A percentile compares a stretch with the other conserved stretches of the same genome.
Evolutionary conservation across 2,329 filamentous ascomycete genomes (phyloP).

Genomic region (Torrubiellomyces zombiae): DNA sequence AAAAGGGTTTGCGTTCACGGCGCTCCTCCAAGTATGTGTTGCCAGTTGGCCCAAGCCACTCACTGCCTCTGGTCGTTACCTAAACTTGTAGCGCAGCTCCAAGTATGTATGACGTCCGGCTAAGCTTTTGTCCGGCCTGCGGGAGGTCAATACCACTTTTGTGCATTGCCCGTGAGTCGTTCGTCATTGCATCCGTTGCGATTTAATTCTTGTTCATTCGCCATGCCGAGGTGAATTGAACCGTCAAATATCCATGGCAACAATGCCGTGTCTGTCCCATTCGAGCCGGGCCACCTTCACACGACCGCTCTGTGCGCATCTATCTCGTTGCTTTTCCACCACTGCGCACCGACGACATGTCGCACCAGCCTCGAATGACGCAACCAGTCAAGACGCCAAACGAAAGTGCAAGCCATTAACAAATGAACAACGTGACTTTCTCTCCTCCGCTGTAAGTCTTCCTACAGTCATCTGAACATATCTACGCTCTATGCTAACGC

Average conservation of each 20-base stretch:
- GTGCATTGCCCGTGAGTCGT: too few species aligned
- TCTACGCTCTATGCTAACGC: too few species aligned
- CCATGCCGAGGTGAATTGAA: not conserved
- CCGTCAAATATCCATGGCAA: constrained; percentile 6
- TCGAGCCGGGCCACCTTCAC: constrained; percentile 3
- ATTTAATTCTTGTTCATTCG: not conserved
- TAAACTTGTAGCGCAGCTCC: too few species aligned
- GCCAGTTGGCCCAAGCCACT: too few species aligned
- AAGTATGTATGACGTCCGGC: too few species aligned
- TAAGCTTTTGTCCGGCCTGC: constrained; percentile 2
- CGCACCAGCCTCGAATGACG: constrained; percentile 5
- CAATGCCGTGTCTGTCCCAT: constrained; percentile 6
- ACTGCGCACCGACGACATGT: constrained; percentile 2
- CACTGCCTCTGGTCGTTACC: too few species aligned
- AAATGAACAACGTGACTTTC: constrained; percentile 53
- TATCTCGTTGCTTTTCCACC: constrained; percentile 5
- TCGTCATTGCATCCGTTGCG: not conserved
- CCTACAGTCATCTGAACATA: not conserved
- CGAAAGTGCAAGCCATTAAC: constrained; percentile 44
- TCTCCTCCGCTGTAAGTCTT: constrained; percentile 49
- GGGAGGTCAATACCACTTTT: too few species aligned
- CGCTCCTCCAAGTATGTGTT: too few species aligned
- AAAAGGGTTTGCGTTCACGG: too few species aligned
- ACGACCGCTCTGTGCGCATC: constrained; percentile 1
- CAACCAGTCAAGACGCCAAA: constrained; percentile 7